Evolutionary conservation across 495 filamentous ascomycete species (phyloP).

Genomic region (Hypomontagnella submonticulosa): DNA sequence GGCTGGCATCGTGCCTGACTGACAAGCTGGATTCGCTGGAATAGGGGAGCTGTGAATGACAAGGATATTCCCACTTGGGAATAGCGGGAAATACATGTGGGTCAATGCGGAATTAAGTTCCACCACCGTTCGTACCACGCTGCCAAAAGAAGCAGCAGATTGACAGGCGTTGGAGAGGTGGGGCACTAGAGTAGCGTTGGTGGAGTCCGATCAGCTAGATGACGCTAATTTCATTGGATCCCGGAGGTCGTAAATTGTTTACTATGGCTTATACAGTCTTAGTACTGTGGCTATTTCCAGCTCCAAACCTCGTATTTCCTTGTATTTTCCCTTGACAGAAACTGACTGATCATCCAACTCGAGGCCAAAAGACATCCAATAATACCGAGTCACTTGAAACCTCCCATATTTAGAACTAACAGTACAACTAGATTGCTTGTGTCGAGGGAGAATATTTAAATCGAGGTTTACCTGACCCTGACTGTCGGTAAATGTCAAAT

Average conservation of each 20-base stretch:
- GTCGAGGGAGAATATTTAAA: too few relatives aligned
- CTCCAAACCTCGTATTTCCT: constrained; percentile 34
- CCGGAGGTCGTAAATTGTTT: constrained; percentile 13
- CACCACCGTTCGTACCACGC: constrained; percentile 20
- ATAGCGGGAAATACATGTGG: constrained; percentile 23
- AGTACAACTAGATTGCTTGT: too few relatives aligned
- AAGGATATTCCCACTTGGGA: constrained; percentile 20
- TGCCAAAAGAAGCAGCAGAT: constrained; percentile 22
- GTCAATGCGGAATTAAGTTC: constrained; percentile 31
- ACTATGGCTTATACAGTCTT: neutral
- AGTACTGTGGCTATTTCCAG: constrained; percentile 5
- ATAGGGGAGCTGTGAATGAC: neutral
- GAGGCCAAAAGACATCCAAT: neutral
- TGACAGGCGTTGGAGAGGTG: constrained; percentile 14
- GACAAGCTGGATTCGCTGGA: neutral
- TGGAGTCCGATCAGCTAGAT: neutral
- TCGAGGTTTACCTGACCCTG: too few relatives aligned
- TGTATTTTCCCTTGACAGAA: neutral
- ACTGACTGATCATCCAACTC: constrained; percentile 4
- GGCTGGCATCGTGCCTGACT: constrained; percentile 3
- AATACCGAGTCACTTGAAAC: constrained; percentile 1
- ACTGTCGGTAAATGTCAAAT: too few relatives aligned
- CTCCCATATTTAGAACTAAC: constrained; percentile 8
- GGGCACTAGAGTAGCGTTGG: constrained; percentile 1
- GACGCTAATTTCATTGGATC: constrained; percentile 22